Conservation (phyloP, 345 rosid genomes). For the Anacardium occidentale region DNA sequence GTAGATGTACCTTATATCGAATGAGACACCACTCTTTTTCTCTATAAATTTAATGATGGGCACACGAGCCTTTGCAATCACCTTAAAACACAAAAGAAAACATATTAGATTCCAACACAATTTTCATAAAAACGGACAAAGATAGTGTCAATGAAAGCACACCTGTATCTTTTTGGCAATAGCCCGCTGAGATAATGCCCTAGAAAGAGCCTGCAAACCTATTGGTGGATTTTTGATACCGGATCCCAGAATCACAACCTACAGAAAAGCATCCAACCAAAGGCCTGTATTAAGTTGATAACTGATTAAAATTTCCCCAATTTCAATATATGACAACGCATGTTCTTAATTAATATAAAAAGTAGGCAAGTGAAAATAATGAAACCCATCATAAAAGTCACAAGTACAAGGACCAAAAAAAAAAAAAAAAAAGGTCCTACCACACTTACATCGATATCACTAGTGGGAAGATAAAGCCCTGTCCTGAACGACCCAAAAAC, state of each 20-base stretch:
- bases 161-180: constrained; percentile 86
- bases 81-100: constrained; percentile 40
- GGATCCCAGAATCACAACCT: constrained; percentile 85
- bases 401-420: background rate
- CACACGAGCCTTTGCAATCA: constrained; percentile 90
- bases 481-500: constrained; percentile 87
- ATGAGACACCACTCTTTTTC: constrained; percentile 73
- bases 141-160: constrained; percentile 9
- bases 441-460: constrained; percentile 90
- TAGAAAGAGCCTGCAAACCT: constrained; percentile 78
- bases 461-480: constrained; percentile 87
- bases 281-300: background rate
- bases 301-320: constrained; percentile 6
- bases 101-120: constrained; percentile 5
- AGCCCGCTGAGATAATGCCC: constrained; percentile 75
- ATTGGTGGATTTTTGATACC: constrained; percentile 66
- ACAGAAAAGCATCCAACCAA: constrained; percentile 9
- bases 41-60: constrained; percentile 92
- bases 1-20: constrained; percentile 69
- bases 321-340: background rate
- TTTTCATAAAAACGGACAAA: background rate
- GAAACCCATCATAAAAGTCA: background rate
- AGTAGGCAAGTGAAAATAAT: background rate
- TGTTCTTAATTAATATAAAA: background rate
- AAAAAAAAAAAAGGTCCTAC: too few relatives aligned